phyloP scores from a whole-genome alignment of 1,284 basidiomycete genomes.

The Ceratobasidium theobromae region DNA sequence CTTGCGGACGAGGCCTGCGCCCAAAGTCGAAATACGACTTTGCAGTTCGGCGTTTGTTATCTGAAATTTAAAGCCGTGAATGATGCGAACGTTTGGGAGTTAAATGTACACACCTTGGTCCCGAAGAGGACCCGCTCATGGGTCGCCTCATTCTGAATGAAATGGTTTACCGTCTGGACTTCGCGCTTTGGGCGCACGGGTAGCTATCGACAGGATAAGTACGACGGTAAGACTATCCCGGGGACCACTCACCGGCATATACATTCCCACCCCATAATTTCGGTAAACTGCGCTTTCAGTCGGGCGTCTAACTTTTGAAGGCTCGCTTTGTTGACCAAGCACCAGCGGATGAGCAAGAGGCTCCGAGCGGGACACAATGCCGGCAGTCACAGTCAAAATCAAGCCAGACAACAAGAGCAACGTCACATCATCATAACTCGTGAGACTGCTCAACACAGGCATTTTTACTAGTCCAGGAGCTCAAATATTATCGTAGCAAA shows the following conservation, averaged over 20 bases:
- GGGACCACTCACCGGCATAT: slow-evolving; percentile 48
- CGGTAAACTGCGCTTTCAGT: slow-evolving; percentile 76
- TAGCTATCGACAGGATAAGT: slow-evolving; percentile 51
- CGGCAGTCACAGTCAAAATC: slow-evolving; percentile 28
- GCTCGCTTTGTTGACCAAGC: slow-evolving; percentile 78
- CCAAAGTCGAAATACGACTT: slow-evolving; percentile 65
- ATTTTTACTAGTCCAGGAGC: not conserved
- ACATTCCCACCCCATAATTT: slow-evolving; percentile 79
- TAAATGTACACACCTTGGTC: slow-evolving; percentile 55
- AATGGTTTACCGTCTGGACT: slow-evolving; percentile 62
- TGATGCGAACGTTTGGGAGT: not conserved
- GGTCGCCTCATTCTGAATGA: slow-evolving; percentile 65
- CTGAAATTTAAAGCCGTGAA: slow-evolving; percentile 45
- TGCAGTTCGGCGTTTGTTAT: slow-evolving; percentile 67
- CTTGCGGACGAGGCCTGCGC: slow-evolving; percentile 62
- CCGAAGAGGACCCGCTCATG: slow-evolving; percentile 65
- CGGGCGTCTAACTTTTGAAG: slow-evolving; percentile 70
- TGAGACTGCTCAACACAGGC: slow-evolving; percentile 18
- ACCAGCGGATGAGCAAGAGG: slow-evolving; percentile 80
- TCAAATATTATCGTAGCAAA: not conserved
- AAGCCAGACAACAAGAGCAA: slow-evolving; percentile 23
- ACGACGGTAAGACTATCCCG: not conserved
- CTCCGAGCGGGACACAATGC: slow-evolving; percentile 33
- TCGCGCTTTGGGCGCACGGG: slow-evolving; percentile 69
- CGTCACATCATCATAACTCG: slow-evolving; percentile 26